These are phyloP conservation scores for Eudorina sp. DNA, from an alignment of 139 green algal species.

Conservation along the genomic window DNA sequence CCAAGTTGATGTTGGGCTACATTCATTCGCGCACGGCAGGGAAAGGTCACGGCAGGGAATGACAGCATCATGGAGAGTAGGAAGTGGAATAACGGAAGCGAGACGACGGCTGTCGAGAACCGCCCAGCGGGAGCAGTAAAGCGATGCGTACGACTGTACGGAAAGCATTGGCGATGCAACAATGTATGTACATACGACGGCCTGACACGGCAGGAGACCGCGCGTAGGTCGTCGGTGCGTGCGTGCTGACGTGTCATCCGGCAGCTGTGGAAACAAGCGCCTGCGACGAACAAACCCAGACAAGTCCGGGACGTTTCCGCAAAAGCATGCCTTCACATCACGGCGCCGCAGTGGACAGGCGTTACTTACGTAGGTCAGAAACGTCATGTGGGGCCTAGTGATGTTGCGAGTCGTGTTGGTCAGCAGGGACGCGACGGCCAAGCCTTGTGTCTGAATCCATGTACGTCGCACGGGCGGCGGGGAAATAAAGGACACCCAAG, in stretches of 20 bases:
- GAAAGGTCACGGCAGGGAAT: neutral
- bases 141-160: neutral
- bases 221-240: too few relatives aligned
- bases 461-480: too few relatives aligned
- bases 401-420: neutral
- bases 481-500: too few relatives aligned
- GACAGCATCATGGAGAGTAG: neutral
- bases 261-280: too few relatives aligned
- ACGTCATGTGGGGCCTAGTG: neutral
- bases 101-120: neutral
- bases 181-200: neutral
- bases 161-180: neutral
- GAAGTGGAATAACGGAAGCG: neutral
- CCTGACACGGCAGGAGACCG: too few relatives aligned
- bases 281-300: too few relatives aligned
- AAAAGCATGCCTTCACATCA: too few relatives aligned
- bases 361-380: neutral
- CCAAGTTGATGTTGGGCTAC: conserved; percentile 3
- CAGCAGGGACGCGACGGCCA: neutral
- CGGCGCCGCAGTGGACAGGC: too few relatives aligned
- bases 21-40: neutral
- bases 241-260: too few relatives aligned
- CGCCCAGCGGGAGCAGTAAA: too few relatives aligned
- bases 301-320: too few relatives aligned
- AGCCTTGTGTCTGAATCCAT: neutral